Evolutionary conservation across 129 eudicot genomes (phyloP).

Genomic region (Glebionis coronaria): DNA sequence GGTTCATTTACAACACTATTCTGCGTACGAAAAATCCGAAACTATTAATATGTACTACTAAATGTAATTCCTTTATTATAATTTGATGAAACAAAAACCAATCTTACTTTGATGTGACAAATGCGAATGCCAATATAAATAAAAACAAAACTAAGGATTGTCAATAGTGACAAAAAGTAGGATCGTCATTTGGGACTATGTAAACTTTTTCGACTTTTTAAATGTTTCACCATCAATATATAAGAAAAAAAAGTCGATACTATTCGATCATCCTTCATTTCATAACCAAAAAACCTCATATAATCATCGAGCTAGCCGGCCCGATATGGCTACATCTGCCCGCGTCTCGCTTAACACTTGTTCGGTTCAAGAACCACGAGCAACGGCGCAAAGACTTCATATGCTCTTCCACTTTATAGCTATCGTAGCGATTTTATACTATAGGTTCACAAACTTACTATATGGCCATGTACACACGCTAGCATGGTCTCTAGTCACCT

Average conservation of each 20-base stretch:
- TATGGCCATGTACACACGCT: constrained; percentile 22
- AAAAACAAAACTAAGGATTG: constrained; percentile 18
- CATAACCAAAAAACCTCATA: background rate
- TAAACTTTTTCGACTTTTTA: constrained; percentile 1
- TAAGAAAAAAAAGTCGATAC: too few species aligned
- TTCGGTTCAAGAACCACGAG: constrained; percentile 53
- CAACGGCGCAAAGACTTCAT: constrained; percentile 51
- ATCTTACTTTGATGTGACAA: too few species aligned
- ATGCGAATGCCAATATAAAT: background rate
- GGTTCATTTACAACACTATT: too few species aligned
- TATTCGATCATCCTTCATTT: constrained; percentile 8
- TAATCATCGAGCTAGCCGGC: background rate
- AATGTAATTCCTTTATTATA: too few species aligned
- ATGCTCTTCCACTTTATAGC: constrained; percentile 40
- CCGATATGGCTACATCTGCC: constrained; percentile 12
- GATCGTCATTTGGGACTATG: background rate
- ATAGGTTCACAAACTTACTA: constrained; percentile 39
- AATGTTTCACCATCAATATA: background rate
- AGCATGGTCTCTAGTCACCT: constrained; percentile 38
- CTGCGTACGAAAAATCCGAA: too few species aligned
- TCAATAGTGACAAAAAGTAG: constrained; percentile 16
- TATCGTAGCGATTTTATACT: constrained; percentile 44
- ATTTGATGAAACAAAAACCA: too few species aligned
- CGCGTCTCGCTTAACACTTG: constrained; percentile 41
- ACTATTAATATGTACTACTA: too few species aligned